These are phyloP conservation scores for Solanum pimpinellifolium DNA, from an alignment of 257 asterid genomes.

Conservation along the genomic window DNA sequence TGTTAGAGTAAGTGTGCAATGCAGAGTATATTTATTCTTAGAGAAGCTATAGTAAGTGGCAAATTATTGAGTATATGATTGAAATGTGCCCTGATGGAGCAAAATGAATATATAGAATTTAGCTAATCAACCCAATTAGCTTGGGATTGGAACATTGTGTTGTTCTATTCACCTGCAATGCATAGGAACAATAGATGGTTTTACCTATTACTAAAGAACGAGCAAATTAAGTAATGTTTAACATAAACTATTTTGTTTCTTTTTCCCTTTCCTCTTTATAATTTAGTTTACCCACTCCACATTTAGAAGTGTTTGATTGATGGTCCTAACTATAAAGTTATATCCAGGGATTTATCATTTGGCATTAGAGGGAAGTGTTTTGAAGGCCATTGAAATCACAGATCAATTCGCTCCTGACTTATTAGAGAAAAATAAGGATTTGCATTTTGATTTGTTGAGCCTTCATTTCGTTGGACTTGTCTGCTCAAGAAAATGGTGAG, in stretches of 20 bases:
- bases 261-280: neutral
- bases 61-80: neutral
- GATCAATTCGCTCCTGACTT: constrained; percentile 62
- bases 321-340: constrained; percentile 1
- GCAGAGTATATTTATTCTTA: neutral
- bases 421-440: constrained; percentile 61
- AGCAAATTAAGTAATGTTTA: neutral
- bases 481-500: constrained; percentile 66
- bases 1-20: neutral
- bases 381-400: constrained; percentile 81
- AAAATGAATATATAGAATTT: neutral
- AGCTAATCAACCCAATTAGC: neutral
- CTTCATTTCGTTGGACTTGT: constrained; percentile 76
- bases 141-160: neutral
- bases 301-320: neutral
- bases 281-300: neutral
- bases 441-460: constrained; percentile 82
- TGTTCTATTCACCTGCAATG: neutral
- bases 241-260: neutral
- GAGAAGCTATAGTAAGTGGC: neutral
- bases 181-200: neutral
- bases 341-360: constrained; percentile 55
- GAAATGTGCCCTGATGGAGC: neutral
- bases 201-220: neutral
- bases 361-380: constrained; percentile 49